These are phyloP conservation scores for Acanthamoeba sp. DNA, from an alignment of 208 protist genomes.

Conservation along the genomic window DNA sequence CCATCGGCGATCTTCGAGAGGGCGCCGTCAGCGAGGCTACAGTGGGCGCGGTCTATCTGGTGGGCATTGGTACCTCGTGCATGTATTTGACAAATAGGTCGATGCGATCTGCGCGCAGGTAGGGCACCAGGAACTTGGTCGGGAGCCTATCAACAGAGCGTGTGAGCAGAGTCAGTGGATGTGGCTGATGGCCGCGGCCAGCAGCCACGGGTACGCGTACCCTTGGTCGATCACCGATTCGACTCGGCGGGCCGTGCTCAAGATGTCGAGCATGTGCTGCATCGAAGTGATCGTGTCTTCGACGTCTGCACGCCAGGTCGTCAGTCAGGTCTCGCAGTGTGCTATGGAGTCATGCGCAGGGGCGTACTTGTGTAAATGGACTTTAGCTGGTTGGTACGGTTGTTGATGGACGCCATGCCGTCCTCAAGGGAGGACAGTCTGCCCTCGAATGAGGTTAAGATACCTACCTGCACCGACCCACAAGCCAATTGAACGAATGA, in stretches of 20 bases:
- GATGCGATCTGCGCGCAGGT: not conserved
- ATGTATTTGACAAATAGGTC: conserved; percentile 19
- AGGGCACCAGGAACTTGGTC: not conserved
- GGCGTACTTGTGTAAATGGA: not conserved
- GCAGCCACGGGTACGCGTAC: not conserved
- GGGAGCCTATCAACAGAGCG: not conserved
- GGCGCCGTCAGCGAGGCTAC: no score
- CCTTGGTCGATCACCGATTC: not conserved
- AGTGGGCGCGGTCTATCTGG: no score
- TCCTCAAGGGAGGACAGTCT: conserved; percentile 17
- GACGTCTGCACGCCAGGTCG: not conserved
- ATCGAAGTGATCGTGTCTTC: not conserved
- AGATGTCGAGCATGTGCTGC: conserved; percentile 22
- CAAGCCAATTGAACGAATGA: not conserved
- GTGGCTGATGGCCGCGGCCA: no score
- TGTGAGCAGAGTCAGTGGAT: no score
- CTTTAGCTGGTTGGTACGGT: conserved; percentile 11
- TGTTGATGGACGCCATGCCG: conserved; percentile 28
- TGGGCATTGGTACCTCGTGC: conserved; percentile 10
- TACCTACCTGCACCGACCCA: not conserved
- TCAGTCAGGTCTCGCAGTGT: not conserved
- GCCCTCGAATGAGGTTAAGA: conserved; percentile 3
- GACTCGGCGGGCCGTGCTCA: conserved; percentile 9
- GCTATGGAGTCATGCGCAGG: not conserved
- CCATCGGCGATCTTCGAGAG: not conserved